Evolutionary conservation across 257 asterid genomes (phyloP).

Genomic region (Verbascum thapsus): DNA sequence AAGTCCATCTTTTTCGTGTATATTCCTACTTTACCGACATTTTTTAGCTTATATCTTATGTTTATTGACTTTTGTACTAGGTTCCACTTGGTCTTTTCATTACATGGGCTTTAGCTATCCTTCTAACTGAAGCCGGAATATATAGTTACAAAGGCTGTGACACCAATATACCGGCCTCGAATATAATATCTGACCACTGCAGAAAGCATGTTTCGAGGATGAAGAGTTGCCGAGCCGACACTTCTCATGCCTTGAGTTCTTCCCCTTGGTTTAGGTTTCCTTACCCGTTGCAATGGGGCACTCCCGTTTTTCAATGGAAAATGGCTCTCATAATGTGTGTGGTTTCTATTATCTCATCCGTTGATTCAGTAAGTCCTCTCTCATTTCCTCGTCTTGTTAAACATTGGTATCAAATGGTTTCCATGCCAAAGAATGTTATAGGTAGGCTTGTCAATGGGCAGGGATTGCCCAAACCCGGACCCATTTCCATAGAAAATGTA

Average conservation of each 20-base stretch:
- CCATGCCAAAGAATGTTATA: too few species aligned
- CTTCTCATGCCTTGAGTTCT: constrained; percentile 76
- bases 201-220: constrained; percentile 77
- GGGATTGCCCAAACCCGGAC: too few species aligned
- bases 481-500: too few species aligned
- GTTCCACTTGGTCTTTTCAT: constrained; percentile 82
- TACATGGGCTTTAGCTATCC: constrained; percentile 84
- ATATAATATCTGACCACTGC: constrained; percentile 82
- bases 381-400: constrained; percentile 21
- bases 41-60: constrained; percentile 4
- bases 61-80: constrained; percentile 43
- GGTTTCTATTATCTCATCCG: constrained; percentile 85
- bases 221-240: constrained; percentile 85
- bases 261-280: constrained; percentile 98
- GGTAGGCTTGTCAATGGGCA: too few species aligned
- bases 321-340: constrained; percentile 96
- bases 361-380: constrained; percentile 80
- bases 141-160: constrained; percentile 93
- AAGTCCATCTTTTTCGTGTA: constrained; percentile 27
- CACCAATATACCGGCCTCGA: constrained; percentile 70
- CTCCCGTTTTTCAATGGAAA: constrained; percentile 88
- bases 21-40: not conserved
- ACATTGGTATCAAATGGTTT: too few species aligned
- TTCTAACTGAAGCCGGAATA: constrained; percentile 80
- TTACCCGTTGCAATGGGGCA: constrained; percentile 97